Percentiles rank a stretch among this genome's conserved stretches.
Evolutionary conservation across 176 grass and related monocot genomes (phyloP).

Genomic region (sorghum (Sorghum bicolor)): Sorghum_bicolor_NCBIv3 NC_012870.2:77973501-77974000

Average conservation of each 20-base stretch:
- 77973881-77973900: neutral
- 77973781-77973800: neutral
- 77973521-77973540: constrained; percentile 18
- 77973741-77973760: neutral
- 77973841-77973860: neutral
- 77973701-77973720: neutral
- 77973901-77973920: neutral
- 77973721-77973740: neutral
- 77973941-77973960: neutral
- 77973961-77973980: neutral
- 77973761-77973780: neutral
- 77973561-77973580: constrained; percentile 26
- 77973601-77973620: constrained; percentile 11
- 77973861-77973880: neutral
- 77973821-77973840: neutral
- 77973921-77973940: neutral
- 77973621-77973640: neutral
- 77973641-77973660: neutral
- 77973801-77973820: neutral
- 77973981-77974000: neutral
- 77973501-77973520: constrained; percentile 34
- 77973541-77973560: constrained; percentile 3
- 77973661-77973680: neutral
- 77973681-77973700: neutral
- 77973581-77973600: constrained; percentile 21